Conservation (phyloP, 2,329 filamentous ascomycete species). For the Aspergillus versicolor region DNA sequence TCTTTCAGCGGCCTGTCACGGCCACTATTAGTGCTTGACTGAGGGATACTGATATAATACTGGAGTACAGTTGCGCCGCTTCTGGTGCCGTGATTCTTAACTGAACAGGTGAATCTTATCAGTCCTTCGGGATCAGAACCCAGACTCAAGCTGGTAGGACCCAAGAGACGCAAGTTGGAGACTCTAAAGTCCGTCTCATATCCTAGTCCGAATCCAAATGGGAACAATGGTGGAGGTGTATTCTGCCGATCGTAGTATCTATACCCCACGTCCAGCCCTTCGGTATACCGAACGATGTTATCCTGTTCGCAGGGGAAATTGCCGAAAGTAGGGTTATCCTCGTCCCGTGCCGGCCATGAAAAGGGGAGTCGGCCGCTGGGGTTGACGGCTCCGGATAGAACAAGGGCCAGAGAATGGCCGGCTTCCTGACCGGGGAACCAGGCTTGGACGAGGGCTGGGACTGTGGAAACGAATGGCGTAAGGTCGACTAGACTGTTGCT, state of each 20-base stretch:
- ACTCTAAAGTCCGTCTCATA: not conserved
- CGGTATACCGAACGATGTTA: not conserved
- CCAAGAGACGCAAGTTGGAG: not conserved
- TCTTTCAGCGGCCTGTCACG: not conserved
- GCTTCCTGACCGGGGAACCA: too few species aligned
- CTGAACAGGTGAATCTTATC: not conserved
- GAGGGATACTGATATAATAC: not conserved
- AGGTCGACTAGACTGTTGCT: too few species aligned
- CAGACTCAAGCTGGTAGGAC: not conserved
- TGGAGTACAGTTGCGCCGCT: not conserved
- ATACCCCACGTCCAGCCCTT: not conserved
- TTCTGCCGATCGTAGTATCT: not conserved
- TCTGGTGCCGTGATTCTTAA: not conserved
- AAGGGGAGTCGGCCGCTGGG: not conserved
- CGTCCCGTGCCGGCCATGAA: not conserved
- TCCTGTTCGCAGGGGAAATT: conserved; percentile 5
- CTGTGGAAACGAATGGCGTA: too few species aligned
- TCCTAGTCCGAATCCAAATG: not conserved
- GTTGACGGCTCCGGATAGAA: too few species aligned
- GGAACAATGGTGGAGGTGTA: not conserved
- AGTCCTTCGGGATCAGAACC: not conserved
- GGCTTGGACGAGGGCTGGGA: too few species aligned
- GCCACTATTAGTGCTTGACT: not conserved
- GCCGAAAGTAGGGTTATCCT: not conserved
- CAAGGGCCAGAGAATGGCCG: too few species aligned